Conservation (phyloP, 768 basidiomycete genomes). For the Mycena albidolilacea region DNA sequence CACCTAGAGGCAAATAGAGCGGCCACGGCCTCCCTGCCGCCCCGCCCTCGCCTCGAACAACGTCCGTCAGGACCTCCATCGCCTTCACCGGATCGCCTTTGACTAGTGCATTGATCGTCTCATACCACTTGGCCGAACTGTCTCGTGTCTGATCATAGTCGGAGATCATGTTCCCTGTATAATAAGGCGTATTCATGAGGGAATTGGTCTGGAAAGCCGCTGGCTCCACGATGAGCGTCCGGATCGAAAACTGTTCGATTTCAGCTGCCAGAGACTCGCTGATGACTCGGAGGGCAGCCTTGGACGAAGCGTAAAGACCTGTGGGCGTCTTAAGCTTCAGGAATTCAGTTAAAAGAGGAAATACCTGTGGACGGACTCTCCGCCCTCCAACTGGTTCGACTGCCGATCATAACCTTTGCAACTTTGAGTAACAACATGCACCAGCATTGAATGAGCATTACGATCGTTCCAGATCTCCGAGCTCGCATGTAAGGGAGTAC, state of each 20-base stretch:
- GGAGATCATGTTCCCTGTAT: conserved; percentile 48
- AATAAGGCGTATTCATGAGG: conserved; percentile 43
- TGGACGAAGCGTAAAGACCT: conserved; percentile 54
- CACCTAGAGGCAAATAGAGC: conserved; percentile 45
- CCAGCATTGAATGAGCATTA: no score
- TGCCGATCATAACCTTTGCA: conserved; percentile 51
- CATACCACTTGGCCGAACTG: conserved; percentile 38
- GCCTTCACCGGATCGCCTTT: conserved; percentile 51
- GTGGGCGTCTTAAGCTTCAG: conserved; percentile 29
- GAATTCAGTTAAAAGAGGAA: neutral
- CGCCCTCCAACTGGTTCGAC: conserved; percentile 53
- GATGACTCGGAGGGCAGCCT: conserved; percentile 56
- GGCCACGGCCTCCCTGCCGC: conserved; percentile 46
- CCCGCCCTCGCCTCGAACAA: conserved; percentile 51
- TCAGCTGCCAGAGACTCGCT: conserved; percentile 57
- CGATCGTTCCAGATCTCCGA: conserved; percentile 52
- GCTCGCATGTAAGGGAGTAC: conserved; percentile 57
- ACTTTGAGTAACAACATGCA: no score
- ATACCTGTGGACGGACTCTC: conserved; percentile 50
- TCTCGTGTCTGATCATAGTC: conserved; percentile 51
- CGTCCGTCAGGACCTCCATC: conserved; percentile 50
- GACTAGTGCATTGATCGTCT: conserved; percentile 22
- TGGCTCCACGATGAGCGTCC: conserved; percentile 57
- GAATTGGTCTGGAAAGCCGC: conserved; percentile 58
- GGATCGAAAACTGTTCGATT: conserved; percentile 55